phyloP scores from a whole-genome alignment of 495 filamentous ascomycete genomes.

The Penicillium salamii region DNA sequence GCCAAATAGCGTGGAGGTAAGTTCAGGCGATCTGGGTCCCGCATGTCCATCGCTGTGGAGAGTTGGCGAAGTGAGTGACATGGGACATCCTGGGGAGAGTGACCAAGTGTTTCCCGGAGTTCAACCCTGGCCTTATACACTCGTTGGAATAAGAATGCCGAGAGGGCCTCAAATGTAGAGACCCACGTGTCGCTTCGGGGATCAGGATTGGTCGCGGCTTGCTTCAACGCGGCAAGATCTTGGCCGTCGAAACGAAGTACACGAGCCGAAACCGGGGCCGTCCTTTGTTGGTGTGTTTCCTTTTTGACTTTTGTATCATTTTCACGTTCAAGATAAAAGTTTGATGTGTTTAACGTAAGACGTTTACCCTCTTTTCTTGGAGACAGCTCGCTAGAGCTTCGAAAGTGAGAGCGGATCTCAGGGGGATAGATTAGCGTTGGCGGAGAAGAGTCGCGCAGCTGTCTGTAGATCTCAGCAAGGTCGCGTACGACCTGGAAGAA shows the following conservation, averaged over 20 bases:
- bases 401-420: slow-evolving; percentile 1
- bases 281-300: no score
- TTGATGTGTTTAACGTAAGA: background rate
- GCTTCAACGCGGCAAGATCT: background rate
- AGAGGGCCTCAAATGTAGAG: slow-evolving; percentile 1
- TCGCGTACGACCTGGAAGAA: slow-evolving; percentile 2
- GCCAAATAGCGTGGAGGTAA: slow-evolving; percentile 3
- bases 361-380: background rate
- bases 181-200: background rate
- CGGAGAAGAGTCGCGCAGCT: background rate
- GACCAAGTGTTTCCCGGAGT: background rate
- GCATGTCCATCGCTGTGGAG: slow-evolving; percentile 6
- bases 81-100: background rate
- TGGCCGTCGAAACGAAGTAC: background rate
- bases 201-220: background rate
- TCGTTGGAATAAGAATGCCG: background rate
- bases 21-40: background rate
- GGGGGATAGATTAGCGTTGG: slow-evolving; percentile 1
- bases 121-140: background rate
- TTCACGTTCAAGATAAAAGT: background rate
- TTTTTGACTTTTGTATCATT: no score
- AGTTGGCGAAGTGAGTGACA: background rate
- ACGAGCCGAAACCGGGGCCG: background rate
- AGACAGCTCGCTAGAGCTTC: background rate
- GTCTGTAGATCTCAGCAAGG: slow-evolving; percentile 4